Base-by-base conservation (phyloP, 176 grass and related monocot genomes). In the Neostapfia colusana region DNA sequence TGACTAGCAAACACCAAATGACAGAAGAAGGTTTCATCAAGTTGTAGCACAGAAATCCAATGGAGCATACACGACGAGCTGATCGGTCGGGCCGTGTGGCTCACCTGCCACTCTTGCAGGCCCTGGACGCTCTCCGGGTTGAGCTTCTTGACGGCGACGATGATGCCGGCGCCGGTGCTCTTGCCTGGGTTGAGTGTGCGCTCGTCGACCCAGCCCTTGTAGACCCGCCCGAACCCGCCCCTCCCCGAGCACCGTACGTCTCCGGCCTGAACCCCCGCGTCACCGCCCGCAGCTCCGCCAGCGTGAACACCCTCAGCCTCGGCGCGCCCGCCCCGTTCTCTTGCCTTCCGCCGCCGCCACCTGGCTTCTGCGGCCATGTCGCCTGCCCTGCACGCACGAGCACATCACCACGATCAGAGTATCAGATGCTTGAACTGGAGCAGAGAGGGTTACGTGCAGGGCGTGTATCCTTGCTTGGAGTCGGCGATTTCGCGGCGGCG, bases 111-210 rank as follows among this genome's bases (percentile, higher is more conserved):
- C 82, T 96, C 86, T 70, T 89, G 81, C 9, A 92, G 80, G 4
- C 92, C 89, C 73, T 92, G 89, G 18, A 96, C 21, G 86, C 92
- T 89, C 86, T 96, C 92, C 13, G 53, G 74, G 59, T 89, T 96
- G 83, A 96, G 79, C 89, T 89, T 96, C 84, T 96, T 96, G 72
- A 96, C 89, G 14, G 92, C 92, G 71, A 96, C 89, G 65, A 92
- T 60, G 81, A 92, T 61, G 18, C 89, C 92, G 36, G 80, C 17
- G n/a, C n/a, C n/a, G 71, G 28, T 59, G 74, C 65, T 92, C 74
- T 87, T 96, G 72, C 86, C 36, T 5, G 86, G 92, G 76, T 80
- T 89, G 58, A 89, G 86, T 15, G 74, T 87, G 67, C 83, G 85
- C 81, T 92, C 92, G 68, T 95, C 86, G 35, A 87, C 84, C 89